phyloP scores from a whole-genome alignment of 116 monocot species.

The Dioscorea cayenensis region DNA sequence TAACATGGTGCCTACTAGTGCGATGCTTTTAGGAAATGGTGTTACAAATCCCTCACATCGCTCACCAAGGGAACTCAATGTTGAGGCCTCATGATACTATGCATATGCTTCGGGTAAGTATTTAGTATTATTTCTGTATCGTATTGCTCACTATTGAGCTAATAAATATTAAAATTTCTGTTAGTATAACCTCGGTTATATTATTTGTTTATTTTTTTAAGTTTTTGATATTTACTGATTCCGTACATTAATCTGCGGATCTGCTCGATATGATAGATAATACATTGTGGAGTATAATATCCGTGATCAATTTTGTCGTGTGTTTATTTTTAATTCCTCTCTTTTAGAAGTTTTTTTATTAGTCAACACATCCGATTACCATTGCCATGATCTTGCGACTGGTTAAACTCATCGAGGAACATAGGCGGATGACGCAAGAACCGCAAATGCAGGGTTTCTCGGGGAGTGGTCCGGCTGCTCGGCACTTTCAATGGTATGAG shows the following conservation, averaged over 20 bases:
- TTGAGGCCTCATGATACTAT: conserved; percentile 64
- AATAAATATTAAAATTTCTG: too few relatives aligned
- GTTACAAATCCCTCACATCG: conserved; percentile 37
- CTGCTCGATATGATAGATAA: not conserved
- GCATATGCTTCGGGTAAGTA: conserved; percentile 65
- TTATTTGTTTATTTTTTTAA: too few relatives aligned
- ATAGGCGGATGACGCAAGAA: conserved; percentile 75
- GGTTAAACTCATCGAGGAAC: conserved; percentile 60
- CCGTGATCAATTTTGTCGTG: not conserved
- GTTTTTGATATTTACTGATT: too few relatives aligned
- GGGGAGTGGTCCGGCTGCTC: conserved; percentile 39
- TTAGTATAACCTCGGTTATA: too few relatives aligned
- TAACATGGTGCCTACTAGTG: conserved; percentile 62
- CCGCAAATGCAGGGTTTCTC: conserved; percentile 61
- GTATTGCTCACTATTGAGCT: not conserved
- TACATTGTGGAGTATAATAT: not conserved
- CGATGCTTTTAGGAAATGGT: conserved; percentile 43
- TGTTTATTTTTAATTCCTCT: not conserved
- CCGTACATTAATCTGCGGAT: not conserved
- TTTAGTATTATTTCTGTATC: not conserved
- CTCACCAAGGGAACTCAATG: conserved; percentile 54
- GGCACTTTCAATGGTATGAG: conserved; percentile 45
- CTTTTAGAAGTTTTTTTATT: too few relatives aligned
- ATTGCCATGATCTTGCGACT: conserved; percentile 22
- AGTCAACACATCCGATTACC: not conserved